Evolutionary conservation across 768 basidiomycete species (phyloP), one percentile per base, ranked within the genome.

Genomic region (Pisolithus marmoratus): DNA sequence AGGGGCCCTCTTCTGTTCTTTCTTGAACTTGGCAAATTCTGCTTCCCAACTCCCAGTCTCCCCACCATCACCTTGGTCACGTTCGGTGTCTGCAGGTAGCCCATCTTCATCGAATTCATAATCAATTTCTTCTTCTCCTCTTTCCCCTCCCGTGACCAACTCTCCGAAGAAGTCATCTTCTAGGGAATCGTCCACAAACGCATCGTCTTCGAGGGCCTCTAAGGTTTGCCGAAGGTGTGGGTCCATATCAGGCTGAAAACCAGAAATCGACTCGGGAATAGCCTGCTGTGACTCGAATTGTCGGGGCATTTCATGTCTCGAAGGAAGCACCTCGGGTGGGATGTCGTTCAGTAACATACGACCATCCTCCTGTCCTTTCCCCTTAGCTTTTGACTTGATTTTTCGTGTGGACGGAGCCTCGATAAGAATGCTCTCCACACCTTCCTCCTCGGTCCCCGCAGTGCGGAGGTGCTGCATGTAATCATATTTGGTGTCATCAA

Each of bases 181-280:
- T 4, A 85, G 65, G 9, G 70, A 77, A 52, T 85, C 87, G 38
- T 92, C 87, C 15, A 96, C 87, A 61, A 95, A 99, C 2, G 87
- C 94, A 54, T 95, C 93, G 60, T 99, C 94, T 54, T 98, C 96
- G 22, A 99, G 73, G 2, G 96, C 96, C 63, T 96, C 94, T 15
- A 99, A 72, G 0, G 83, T 82, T 68, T 99, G 96, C 23, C 96
- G 78, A 24, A 98, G 76, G 70, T 94, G 91, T 5, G 93, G 92
- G 65, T 99, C 90, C 90, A 99, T 90, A 62, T 95, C 91, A 1
- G 94, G 96, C 63, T 90, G 88, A 54, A 99, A 84, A 2, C 96
- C 94, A 23, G 85, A 73, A 46, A 95, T 84, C 56, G 89, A 90
- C 31, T 81, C 78, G 2, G 90, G 94, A 24, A 97, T 74, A 26